phyloP scores from a whole-genome alignment of 768 basidiomycete species.

The Lactarius deliciosus region DNA sequence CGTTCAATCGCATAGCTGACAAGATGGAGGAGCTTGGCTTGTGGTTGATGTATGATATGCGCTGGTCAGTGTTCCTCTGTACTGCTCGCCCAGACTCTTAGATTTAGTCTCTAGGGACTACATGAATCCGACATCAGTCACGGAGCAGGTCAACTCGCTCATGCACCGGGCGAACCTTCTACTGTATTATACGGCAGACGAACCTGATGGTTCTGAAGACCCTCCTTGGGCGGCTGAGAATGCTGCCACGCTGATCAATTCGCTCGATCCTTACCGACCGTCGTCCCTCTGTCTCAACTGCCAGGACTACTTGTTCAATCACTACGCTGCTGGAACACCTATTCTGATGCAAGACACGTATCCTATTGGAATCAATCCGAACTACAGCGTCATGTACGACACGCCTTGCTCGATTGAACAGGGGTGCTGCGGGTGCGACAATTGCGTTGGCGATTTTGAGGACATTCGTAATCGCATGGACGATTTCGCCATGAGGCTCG shows the following conservation, averaged over 20 bases:
- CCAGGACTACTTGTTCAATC: slow-evolving; percentile 58
- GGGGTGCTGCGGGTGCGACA: slow-evolving; percentile 74
- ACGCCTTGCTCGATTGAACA: slow-evolving; percentile 63
- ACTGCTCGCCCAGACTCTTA: neutral
- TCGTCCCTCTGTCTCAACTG: slow-evolving; percentile 56
- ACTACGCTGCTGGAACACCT: slow-evolving; percentile 63
- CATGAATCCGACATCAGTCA: slow-evolving; percentile 60
- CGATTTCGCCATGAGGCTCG: slow-evolving; percentile 57
- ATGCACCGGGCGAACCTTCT: slow-evolving; percentile 68
- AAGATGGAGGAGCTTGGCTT: slow-evolving; percentile 67
- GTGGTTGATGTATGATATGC: slow-evolving; percentile 86
- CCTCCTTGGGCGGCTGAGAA: slow-evolving; percentile 57
- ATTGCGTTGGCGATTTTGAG: slow-evolving; percentile 64
- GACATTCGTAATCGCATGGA: slow-evolving; percentile 70
- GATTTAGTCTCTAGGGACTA: slow-evolving; percentile 48
- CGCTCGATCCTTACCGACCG: slow-evolving; percentile 58
- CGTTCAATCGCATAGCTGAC: slow-evolving; percentile 58
- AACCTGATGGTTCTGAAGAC: slow-evolving; percentile 66
- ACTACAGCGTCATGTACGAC: slow-evolving; percentile 58
- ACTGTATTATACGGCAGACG: slow-evolving; percentile 73
- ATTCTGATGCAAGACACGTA: slow-evolving; percentile 71
- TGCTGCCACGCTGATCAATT: slow-evolving; percentile 48
- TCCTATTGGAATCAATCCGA: slow-evolving; percentile 56
- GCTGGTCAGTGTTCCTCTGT: slow-evolving; percentile 39
- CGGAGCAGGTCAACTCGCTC: slow-evolving; percentile 65